These are phyloP conservation scores for Detonula confervacea DNA, from an alignment of 352 stramenopile species.

Conservation along the genomic window DNA sequence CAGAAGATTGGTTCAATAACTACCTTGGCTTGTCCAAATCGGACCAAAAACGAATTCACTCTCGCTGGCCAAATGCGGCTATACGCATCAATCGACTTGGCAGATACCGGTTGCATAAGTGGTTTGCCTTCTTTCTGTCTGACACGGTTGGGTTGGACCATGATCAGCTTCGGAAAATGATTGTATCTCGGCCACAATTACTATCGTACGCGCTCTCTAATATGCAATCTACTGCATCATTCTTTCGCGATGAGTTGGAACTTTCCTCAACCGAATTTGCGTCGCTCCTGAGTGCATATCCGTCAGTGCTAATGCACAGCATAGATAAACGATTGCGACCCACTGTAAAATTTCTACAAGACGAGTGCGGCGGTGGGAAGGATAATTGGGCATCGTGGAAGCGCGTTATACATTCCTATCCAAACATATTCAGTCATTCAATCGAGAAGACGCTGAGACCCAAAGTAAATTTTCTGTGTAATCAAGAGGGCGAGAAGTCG, in stretches of 20 bases:
- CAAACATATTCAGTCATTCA: conserved; percentile 54
- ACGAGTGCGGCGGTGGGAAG: conserved; percentile 45
- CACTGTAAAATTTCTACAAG: conserved; percentile 42
- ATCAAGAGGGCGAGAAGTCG: conserved; percentile 14
- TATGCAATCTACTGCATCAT: conserved; percentile 27
- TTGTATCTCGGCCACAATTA: conserved; percentile 38
- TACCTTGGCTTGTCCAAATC: conserved; percentile 32
- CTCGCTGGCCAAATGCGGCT: conserved; percentile 13
- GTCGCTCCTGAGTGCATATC: conserved; percentile 48
- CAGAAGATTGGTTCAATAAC: conserved; percentile 43
- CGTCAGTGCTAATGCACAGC: conserved; percentile 48
- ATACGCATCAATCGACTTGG: conserved; percentile 30
- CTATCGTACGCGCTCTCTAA: conserved; percentile 46
- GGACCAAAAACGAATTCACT: conserved; percentile 21
- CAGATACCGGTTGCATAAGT: conserved; percentile 34
- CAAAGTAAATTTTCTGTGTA: conserved; percentile 43
- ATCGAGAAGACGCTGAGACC: conserved; percentile 50
- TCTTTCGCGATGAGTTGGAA: conserved; percentile 43
- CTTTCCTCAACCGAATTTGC: conserved; percentile 30
- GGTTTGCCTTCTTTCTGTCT: conserved; percentile 42
- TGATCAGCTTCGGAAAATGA: conserved; percentile 37
- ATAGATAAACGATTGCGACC: conserved; percentile 42
- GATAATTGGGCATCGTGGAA: conserved; percentile 53
- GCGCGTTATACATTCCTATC: conserved; percentile 44
- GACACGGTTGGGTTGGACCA: conserved; percentile 22